Evolutionary conservation across 1,139 yeast genomes (phyloP), one percentile per base, ranked within the genome.

Genomic region (Candida tropicalis): DNA sequence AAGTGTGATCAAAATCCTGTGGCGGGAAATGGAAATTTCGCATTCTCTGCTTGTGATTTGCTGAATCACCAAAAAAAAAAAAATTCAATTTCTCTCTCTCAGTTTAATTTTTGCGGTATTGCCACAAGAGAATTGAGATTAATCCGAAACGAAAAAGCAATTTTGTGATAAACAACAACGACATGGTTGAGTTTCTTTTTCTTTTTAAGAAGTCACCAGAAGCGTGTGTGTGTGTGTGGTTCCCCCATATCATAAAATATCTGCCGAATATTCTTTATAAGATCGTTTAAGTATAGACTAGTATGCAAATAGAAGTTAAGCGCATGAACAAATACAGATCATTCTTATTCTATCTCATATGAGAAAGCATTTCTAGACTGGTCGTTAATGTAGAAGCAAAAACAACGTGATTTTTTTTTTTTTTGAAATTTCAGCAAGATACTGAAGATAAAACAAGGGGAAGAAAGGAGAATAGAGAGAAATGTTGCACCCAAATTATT

Each of bases 111-210:
- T 34, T 22, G 18, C 37, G 23, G 23, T 16, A n/a, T n/a, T n/a
- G n/a, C n/a, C 34, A 11, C 17, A 31, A 17, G 10, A 17, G 7
- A 4, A 4, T 13, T 16, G 26, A n/a, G 28, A 18, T 24, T 35
- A 35, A 35, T 35, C 38, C 38, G 38, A 35, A 35, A 25, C 38
- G 38, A 35, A 35, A 35, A 35, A 35, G 38, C 23, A 16, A 24
- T 24, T 35, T 35, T 35, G 38, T 35, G 29, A 16, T 17, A 17
- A n/a, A n/a, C n/a, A n/a, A n/a, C n/a, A n/a, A n/a, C n/a, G n/a
- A n/a, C n/a, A n/a, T n/a, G n/a, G n/a, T n/a, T n/a, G n/a, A n/a
- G n/a, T n/a, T n/a, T n/a, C n/a, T n/a, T n/a, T n/a, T n/a, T 8
- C 31, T 15, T n/a, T 5, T 12, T 5, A n/a, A 24, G 28, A 7